A percentile compares a stretch with the other conserved stretches of the same genome.
Evolutionary conservation across 306 rosid species (phyloP).

Genomic region (Luffa acutangula): DNA sequence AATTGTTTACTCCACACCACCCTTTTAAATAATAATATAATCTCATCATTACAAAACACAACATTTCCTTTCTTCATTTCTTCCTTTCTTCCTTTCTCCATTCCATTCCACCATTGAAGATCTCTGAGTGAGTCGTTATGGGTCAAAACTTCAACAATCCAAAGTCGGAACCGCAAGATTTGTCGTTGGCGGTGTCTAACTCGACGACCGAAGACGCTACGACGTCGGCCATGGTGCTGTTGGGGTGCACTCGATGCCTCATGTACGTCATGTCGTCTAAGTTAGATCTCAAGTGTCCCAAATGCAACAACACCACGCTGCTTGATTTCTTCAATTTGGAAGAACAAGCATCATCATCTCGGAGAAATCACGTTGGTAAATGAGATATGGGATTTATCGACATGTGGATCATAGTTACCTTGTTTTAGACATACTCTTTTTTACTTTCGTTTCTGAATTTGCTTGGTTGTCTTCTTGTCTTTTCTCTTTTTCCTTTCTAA

Average conservation of each 20-base stretch:
- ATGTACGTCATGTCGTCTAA: slow-evolving; percentile 81
- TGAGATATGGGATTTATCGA: too few species aligned
- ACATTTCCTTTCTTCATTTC: background rate
- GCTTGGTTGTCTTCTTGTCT: background rate
- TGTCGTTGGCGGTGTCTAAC: background rate
- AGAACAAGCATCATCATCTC: background rate
- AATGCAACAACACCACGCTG: slow-evolving; percentile 70
- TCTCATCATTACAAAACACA: background rate
- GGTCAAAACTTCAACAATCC: background rate
- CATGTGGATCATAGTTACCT: background rate
- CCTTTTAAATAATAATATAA: background rate
- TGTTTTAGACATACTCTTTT: background rate
- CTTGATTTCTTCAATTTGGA: slow-evolving; percentile 35
- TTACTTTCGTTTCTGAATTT: background rate
- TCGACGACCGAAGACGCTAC: slow-evolving; percentile 37
- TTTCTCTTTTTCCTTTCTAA: background rate
- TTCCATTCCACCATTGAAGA: background rate
- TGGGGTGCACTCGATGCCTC: slow-evolving; percentile 77
- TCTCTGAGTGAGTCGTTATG: background rate
- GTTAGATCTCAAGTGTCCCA: slow-evolving; percentile 69
- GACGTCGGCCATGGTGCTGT: slow-evolving; percentile 53
- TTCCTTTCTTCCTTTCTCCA: background rate
- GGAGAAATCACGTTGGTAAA: too few species aligned
- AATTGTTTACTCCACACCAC: background rate
- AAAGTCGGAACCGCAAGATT: background rate